Base-by-base conservation (phyloP, 2,329 filamentous ascomycete genomes). In the Alternaria conjuncta region DNA sequence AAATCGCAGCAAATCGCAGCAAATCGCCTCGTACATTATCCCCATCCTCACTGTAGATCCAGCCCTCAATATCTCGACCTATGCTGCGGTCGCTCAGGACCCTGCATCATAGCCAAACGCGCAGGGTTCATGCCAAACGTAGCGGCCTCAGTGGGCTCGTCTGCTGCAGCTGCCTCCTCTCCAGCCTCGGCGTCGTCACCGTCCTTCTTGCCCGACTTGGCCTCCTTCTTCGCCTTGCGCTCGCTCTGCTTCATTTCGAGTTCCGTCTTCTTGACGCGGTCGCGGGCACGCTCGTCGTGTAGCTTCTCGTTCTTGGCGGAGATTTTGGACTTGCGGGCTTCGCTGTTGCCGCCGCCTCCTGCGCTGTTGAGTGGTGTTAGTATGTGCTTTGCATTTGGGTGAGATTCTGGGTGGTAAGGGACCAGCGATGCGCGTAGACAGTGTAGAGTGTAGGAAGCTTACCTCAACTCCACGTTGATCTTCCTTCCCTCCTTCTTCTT, bases 381-480 rank as follows among this genome's bases (percentile, higher is more conserved):
- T 63, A 67, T 64, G 50, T 63, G n/a, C n/a, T n/a, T n/a, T n/a
- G n/a, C n/a, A n/a, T n/a, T n/a, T n/a, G n/a, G n/a, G n/a, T n/a
- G n/a, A n/a, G n/a, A n/a, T n/a, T n/a, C n/a, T n/a, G n/a, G 21
- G 13, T 49, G 25, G 15, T 18, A 26, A 3, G 25, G 18, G 11
- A 4, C 6, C 10, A n/a, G 15, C 0, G 15, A 43, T 25, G 32
- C 23, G 36, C 21, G 6, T 18, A 18, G 12, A 9, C 2, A 2
- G 7, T 6, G 1, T 6, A 7, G 20, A 20, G n/a, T 5, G 3
- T 3, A 13, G 25, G 25, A 44, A 54, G 36, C 51, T 26, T 81
- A 93, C 87, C 94, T 97, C 70, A 98, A 82, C 82, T 97, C 95
- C 25, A 97, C 92, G 77, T 97, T 97, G 74, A 98, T 96, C 81